These are phyloP conservation scores for Phytophthora citricola DNA, from an alignment of 352 stramenopile species.

Conservation along the genomic window DNA sequence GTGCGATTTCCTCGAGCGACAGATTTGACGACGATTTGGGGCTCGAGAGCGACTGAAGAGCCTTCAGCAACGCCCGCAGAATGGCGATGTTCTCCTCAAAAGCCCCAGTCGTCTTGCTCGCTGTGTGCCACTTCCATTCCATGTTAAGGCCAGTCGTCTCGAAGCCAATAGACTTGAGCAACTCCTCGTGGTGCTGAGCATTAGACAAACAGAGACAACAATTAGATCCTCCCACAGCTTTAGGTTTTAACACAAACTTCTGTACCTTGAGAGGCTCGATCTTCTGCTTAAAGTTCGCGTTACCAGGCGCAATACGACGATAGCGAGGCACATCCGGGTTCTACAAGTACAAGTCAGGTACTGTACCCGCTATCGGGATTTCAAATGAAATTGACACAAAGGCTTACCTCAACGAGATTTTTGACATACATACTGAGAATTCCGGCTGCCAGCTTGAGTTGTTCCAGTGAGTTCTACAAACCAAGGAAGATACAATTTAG, in stretches of 20 bases:
- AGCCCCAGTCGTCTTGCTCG: conserved; percentile 60
- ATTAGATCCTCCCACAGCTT: background rate
- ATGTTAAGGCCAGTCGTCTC: conserved; percentile 77
- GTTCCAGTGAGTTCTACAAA: conserved; percentile 70
- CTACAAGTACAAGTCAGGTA: conserved; percentile 33
- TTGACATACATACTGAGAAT: conserved; percentile 90
- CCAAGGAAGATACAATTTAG: conserved; percentile 4
- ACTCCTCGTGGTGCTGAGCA: conserved; percentile 71
- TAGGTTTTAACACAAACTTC: no score
- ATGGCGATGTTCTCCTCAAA: conserved; percentile 78
- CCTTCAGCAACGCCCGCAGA: conserved; percentile 62
- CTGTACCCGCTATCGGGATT: background rate
- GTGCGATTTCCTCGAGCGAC: conserved; percentile 62
- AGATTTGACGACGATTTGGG: conserved; percentile 46
- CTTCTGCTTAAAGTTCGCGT: conserved; percentile 89
- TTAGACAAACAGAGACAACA: conserved; percentile 12
- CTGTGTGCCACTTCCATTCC: conserved; percentile 86
- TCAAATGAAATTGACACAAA: background rate
- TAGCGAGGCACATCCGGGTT: conserved; percentile 86
- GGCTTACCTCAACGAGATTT: conserved; percentile 78
- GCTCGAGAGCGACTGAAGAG: conserved; percentile 62
- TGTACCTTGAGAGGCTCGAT: conserved; percentile 80
- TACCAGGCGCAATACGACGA: conserved; percentile 75
- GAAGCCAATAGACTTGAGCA: conserved; percentile 83
- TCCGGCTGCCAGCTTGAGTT: conserved; percentile 68